Base-by-base conservation (phyloP, 2,329 filamentous ascomycete genomes). In the Scolecobasidium constrictum region DNA sequence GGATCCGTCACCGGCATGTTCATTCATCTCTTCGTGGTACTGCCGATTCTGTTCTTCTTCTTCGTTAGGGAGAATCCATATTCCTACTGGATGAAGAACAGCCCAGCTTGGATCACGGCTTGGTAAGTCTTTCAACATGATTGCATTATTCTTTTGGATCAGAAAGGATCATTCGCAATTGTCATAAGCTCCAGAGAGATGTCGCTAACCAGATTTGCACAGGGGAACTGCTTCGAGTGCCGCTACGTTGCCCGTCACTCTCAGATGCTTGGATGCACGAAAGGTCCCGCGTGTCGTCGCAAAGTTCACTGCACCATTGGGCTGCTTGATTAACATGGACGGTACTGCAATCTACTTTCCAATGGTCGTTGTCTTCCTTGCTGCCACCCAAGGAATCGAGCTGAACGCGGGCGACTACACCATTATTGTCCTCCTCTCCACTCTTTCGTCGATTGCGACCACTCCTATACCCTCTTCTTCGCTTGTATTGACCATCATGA, bases 261-360 rank as follows among this genome's bases (percentile, higher is more conserved):
- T n/a, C n/a, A n/a, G n/a, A n/a, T n/a, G 60, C 15, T 57, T 62
- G 4, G 50, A 60, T 6, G 63, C 56, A 12, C 59, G 60, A 3
- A 62, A 63, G 0, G 53, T 71, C 1, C 66, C 71, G 0, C 51
- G 62, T 17, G 66, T 60, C 5, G 50, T 73, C 2, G 56, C 56
- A 47, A 66, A 71, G 35, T 73, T 74, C 42, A 44, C 56, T 2
- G 58, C 67, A 11, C 71, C 71, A 0, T 57, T 74, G 0, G 71
- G 70, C 3, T 67, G 63, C 26, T 47, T 71, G 36, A 62, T 73
- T 35, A 71, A 71, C 53, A 72, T 72, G 68, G 68, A 72, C 44
- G 68, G 64, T n/a, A 73, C 71, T 2, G 69, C 70, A 26, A 73
- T 74, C 43, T 73, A 74, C 53, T 72, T 73, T 49, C 71, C 71